These are phyloP conservation scores for Eucalyptus albens DNA, from an alignment of 345 rosid species.

Conservation along the genomic window DNA sequence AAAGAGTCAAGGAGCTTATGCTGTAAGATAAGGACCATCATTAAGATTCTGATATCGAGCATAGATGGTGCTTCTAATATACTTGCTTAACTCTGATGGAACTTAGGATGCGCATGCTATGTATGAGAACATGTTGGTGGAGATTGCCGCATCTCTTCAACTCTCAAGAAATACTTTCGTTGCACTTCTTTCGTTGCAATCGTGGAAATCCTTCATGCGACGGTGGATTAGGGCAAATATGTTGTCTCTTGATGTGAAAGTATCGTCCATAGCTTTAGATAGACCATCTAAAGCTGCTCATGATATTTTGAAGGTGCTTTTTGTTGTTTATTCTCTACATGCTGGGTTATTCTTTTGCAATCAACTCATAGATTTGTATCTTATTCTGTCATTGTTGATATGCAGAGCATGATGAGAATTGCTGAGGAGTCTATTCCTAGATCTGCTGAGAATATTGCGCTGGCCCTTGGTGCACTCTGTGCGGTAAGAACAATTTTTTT, in stretches of 20 bases:
- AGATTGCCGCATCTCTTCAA: constrained; percentile 65
- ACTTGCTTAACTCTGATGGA: constrained; percentile 19
- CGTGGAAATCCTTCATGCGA: constrained; percentile 77
- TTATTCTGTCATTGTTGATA: background rate
- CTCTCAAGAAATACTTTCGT: constrained; percentile 71
- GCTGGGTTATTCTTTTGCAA: background rate
- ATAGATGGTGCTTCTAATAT: background rate
- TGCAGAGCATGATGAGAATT: constrained; percentile 49
- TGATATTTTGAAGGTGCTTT: constrained; percentile 72
- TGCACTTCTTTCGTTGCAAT: constrained; percentile 79
- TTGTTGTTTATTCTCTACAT: background rate
- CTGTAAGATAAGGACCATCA: constrained; percentile 25
- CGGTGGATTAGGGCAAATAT: constrained; percentile 70
- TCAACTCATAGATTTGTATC: background rate
- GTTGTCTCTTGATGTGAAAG: constrained; percentile 32
- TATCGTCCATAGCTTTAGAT: constrained; percentile 23
- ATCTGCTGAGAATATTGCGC: constrained; percentile 72
- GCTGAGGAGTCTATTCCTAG: constrained; percentile 81
- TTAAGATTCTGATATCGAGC: background rate
- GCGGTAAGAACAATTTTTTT: constrained; percentile 26
- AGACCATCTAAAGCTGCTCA: constrained; percentile 68
- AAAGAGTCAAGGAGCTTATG: constrained; percentile 24
- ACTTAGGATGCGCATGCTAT: constrained; percentile 38
- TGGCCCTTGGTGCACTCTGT: constrained; percentile 84
- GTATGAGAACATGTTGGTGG: constrained; percentile 48